phyloP scores from a whole-genome alignment of 495 filamentous ascomycete genomes.

The Halenospora varia region DNA sequence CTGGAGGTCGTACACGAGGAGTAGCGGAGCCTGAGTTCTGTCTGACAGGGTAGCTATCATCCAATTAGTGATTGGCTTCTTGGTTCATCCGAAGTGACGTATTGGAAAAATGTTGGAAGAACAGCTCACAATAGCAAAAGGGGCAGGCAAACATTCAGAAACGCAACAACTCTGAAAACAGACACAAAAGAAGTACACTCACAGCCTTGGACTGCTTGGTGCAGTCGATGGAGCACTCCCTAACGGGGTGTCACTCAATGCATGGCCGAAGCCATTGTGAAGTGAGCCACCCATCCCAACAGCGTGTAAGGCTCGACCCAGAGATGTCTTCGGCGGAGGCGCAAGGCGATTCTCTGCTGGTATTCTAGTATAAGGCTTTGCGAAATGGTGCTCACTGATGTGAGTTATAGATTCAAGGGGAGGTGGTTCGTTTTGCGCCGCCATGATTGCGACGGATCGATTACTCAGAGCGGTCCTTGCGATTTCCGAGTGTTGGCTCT shows the following conservation, averaged over 20 bases:
- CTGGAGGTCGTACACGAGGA: conserved; percentile 62
- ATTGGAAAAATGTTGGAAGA: background rate
- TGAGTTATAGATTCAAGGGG: background rate
- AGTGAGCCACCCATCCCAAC: conserved; percentile 28
- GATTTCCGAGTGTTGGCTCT: background rate
- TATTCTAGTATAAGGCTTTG: conserved; percentile 1
- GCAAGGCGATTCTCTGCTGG: conserved; percentile 14
- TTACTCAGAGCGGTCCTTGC: background rate
- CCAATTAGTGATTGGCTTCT: background rate
- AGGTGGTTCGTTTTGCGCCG: background rate
- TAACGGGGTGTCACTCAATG: conserved; percentile 26
- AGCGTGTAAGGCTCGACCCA: conserved; percentile 17
- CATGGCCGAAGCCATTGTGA: conserved; percentile 27
- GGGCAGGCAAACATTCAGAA: background rate
- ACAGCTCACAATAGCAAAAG: background rate
- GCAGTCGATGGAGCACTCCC: conserved; percentile 50
- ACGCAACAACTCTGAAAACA: background rate
- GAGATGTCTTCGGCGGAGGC: conserved; percentile 18
- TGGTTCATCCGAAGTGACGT: background rate
- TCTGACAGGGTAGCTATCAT: conserved; percentile 44
- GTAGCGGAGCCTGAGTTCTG: conserved; percentile 59
- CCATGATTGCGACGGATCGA: background rate
- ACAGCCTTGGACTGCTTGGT: conserved; percentile 51
- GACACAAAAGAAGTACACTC: conserved; percentile 17
- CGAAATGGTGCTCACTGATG: background rate